Evolutionary conservation across 2,329 filamentous ascomycete genomes (phyloP), one percentile per base, ranked within the genome.

Genomic region (Penicillium palitans): DNA sequence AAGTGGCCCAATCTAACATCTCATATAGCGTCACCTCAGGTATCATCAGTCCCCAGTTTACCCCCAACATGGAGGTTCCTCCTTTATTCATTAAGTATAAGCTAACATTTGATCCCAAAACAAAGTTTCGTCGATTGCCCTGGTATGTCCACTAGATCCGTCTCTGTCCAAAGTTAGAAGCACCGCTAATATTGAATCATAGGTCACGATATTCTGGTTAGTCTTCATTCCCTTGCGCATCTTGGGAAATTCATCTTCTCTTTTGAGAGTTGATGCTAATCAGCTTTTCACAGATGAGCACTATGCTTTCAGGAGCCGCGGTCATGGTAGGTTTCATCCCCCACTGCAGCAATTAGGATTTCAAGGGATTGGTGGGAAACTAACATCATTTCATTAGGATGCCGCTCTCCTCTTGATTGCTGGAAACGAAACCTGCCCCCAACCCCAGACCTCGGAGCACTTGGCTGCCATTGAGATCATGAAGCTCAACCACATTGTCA

Each of bases 401-500:
- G 95, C 95, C 65, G 95, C 95, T 19, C 86, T 99, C 60, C 87
- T 99, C 56, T 84, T 99, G 55, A 97, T 99, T 75, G 95, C 95
- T 62, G 95, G 95, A 76, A 99, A 99, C 81, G 95, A 99, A 88
- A 88, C 91, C 52, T 98, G 95, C 82, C 95, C 95, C 35, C 95
- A 99, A 79, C 95, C 95, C 51, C 95, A 99, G 80, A 99, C 95
- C 19, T 97, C 93, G 25, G 95, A 99, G 81, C 95, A 99, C 84
- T 84, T 99, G 82, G 95, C 95, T 66, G 95, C 95, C 66, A 98
- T 99, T 74, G 95, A 99, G 79, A 99, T 99, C 76, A 99, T 99
- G 95, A 99, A 99, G 84, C 87, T 99, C 65, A 92, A 96, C 78
- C 96, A 99, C 81, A 97, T 99, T 79, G 96, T 99, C 76, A 98